Percentiles rank a stretch among this genome's conserved stretches.
Evolutionary conservation across 2,329 filamentous ascomycete species (phyloP).

Genomic region (Byssoonygena ceratinophila): DNA sequence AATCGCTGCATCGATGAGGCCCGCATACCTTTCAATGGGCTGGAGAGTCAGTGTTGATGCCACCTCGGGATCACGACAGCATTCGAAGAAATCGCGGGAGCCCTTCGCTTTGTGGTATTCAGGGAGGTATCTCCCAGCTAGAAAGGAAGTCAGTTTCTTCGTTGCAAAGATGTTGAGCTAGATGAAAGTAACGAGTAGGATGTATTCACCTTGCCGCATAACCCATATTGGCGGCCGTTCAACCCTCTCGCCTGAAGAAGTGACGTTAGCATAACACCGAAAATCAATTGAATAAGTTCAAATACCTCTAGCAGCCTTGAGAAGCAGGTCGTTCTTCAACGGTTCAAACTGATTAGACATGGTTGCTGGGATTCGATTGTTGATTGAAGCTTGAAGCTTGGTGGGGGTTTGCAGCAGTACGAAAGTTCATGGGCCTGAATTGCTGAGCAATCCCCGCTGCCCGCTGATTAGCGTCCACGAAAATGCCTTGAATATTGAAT

Average conservation of each 20-base stretch:
- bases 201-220: conserved; percentile 80
- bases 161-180: background rate
- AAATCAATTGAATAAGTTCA: conserved; percentile 5
- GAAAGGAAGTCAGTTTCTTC: background rate
- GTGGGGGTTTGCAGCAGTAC: background rate
- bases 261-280: background rate
- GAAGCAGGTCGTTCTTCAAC: conserved; percentile 81
- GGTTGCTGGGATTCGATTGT: background rate
- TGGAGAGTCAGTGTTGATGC: conserved; percentile 89
- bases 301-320: conserved; percentile 78
- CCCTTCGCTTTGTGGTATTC: conserved; percentile 97
- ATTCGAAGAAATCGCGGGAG: conserved; percentile 87
- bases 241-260: conserved; percentile 62
- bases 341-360: conserved; percentile 52
- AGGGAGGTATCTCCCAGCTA: conserved; percentile 90
- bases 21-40: conserved; percentile 81
- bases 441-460: background rate
- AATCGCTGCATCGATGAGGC: conserved; percentile 89
- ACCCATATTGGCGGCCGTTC: conserved; percentile 96
- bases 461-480: background rate
- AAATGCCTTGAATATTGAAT: too few relatives aligned
- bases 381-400: background rate
- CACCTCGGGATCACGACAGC: conserved; percentile 85
- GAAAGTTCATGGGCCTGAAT: background rate
- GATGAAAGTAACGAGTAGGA: conserved; percentile 1